A percentile compares a stretch with the other conserved stretches of the same genome.
phyloP scores from a whole-genome alignment of 768 basidiomycete species.

The Cyathus striatus region DNA sequence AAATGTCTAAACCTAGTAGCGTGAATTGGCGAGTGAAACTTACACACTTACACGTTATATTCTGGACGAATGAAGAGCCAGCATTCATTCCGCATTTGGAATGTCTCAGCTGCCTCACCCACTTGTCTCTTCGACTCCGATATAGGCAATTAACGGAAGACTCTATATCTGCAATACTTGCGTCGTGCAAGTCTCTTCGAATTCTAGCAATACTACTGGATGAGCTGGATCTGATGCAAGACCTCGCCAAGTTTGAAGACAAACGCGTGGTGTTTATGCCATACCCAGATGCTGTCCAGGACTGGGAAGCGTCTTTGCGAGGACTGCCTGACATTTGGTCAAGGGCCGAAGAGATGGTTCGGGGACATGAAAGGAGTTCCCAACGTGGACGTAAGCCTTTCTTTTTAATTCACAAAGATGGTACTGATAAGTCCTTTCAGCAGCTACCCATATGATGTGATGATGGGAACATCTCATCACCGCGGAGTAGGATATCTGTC shows the following conservation, averaged over 20 bases:
- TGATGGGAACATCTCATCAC: slow-evolving; percentile 1
- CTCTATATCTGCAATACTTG: slow-evolving; percentile 17
- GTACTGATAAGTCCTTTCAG: background rate
- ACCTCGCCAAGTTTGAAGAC: slow-evolving; percentile 14
- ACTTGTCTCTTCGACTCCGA: slow-evolving; percentile 24
- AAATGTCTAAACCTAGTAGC: slow-evolving; percentile 4
- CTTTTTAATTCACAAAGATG: background rate
- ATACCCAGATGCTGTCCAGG: slow-evolving; percentile 22
- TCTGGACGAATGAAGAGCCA: slow-evolving; percentile 21
- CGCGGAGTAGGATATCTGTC: too few species aligned
- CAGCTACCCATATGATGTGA: background rate
- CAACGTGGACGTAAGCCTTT: slow-evolving; percentile 1
- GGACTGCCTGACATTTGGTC: slow-evolving; percentile 22
- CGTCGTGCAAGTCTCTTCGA: slow-evolving; percentile 17
- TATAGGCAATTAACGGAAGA: slow-evolving; percentile 15
- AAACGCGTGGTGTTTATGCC: slow-evolving; percentile 25
- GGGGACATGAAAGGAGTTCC: slow-evolving; percentile 3
- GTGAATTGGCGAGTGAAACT: slow-evolving; percentile 21
- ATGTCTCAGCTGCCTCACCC: slow-evolving; percentile 22
- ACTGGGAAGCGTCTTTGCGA: slow-evolving; percentile 28
- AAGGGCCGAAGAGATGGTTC: slow-evolving; percentile 23
- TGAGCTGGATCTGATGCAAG: slow-evolving; percentile 17
- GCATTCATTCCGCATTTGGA: slow-evolving; percentile 20
- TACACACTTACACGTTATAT: slow-evolving; percentile 33
- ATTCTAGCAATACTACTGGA: slow-evolving; percentile 21